These are phyloP conservation scores for Colletotrichum sp. DNA, from an alignment of 2,329 filamentous ascomycete genomes.

Conservation along the genomic window DNA sequence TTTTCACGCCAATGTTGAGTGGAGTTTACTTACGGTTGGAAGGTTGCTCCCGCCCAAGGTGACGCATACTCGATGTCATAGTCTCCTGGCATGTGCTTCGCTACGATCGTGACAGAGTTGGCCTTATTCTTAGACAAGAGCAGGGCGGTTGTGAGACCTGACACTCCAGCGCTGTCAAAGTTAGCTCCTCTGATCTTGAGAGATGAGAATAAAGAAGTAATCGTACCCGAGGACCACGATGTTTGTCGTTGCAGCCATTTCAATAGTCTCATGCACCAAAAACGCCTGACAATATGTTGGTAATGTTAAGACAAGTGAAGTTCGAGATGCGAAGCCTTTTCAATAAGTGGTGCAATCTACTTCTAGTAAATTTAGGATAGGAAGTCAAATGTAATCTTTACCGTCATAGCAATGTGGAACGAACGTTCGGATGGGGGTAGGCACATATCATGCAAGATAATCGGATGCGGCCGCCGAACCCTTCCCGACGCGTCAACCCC, in stretches of 20 bases:
- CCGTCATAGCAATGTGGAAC: not conserved
- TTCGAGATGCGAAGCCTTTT: not conserved
- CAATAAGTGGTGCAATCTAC: too few species aligned
- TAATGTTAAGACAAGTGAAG: not conserved
- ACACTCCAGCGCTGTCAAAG: conserved; percentile 51
- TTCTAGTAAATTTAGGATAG: too few species aligned
- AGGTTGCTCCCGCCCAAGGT: conserved; percentile 81
- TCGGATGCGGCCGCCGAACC: not conserved
- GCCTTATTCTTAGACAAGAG: conserved; percentile 48
- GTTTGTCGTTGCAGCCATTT: not conserved
- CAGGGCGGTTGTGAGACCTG: conserved; percentile 56
- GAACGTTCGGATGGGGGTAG: not conserved
- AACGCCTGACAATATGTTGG: not conserved
- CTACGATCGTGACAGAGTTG: conserved; percentile 44
- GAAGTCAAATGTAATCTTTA: not conserved
- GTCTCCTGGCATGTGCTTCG: conserved; percentile 87
- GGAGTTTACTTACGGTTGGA: conserved; percentile 60
- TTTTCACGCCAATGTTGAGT: not conserved
- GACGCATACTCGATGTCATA: conserved; percentile 85
- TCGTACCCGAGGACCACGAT: not conserved
- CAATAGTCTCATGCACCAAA: not conserved
- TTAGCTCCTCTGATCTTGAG: not conserved
- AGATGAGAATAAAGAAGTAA: not conserved
- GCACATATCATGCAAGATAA: not conserved
- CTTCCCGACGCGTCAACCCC: not conserved